These are phyloP conservation scores for Schizosaccharomyces versatilis DNA, from an alignment of 1,139 yeast species.

Conservation along the genomic window DNA sequence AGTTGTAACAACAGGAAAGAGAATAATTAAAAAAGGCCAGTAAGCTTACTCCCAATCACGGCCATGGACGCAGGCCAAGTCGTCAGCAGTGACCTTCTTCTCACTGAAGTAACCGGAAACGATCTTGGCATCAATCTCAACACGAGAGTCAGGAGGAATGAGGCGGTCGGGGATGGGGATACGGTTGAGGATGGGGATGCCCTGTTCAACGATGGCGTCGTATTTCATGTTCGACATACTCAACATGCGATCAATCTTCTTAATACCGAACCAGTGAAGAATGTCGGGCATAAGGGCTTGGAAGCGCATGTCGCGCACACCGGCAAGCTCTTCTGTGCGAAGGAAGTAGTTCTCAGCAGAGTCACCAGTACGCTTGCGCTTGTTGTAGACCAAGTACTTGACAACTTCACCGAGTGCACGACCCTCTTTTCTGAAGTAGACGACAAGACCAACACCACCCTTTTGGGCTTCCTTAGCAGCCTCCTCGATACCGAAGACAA, in stretches of 20 bases:
- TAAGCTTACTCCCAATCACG: neutral
- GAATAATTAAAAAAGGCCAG: neutral
- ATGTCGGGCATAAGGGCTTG: constrained; percentile 49
- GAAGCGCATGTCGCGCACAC: constrained; percentile 43
- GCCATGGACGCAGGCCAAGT: constrained; percentile 1
- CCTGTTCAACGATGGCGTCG: constrained; percentile 41
- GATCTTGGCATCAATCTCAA: constrained; percentile 44
- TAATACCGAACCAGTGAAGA: constrained; percentile 38
- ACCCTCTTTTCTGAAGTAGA: constrained; percentile 43
- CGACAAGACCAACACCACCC: constrained; percentile 38
- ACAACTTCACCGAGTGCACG: constrained; percentile 45
- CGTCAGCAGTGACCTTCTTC: neutral
- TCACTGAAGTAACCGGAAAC: constrained; percentile 32
- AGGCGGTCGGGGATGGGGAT: constrained; percentile 41
- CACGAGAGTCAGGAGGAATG: constrained; percentile 39
- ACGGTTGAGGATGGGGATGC: constrained; percentile 34
- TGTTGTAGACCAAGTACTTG: constrained; percentile 40
- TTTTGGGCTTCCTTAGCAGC: constrained; percentile 42
- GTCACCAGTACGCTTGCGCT: constrained; percentile 43
- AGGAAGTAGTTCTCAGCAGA: constrained; percentile 42
- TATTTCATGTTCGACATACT: constrained; percentile 45
- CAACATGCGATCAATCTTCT: constrained; percentile 37
- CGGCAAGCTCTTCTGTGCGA: constrained; percentile 33
- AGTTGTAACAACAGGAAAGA: neutral
- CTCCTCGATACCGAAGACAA: constrained; percentile 38